Conservation (phyloP, 352 stramenopile genomes). For the Phytophthora sansomeana region DNA sequence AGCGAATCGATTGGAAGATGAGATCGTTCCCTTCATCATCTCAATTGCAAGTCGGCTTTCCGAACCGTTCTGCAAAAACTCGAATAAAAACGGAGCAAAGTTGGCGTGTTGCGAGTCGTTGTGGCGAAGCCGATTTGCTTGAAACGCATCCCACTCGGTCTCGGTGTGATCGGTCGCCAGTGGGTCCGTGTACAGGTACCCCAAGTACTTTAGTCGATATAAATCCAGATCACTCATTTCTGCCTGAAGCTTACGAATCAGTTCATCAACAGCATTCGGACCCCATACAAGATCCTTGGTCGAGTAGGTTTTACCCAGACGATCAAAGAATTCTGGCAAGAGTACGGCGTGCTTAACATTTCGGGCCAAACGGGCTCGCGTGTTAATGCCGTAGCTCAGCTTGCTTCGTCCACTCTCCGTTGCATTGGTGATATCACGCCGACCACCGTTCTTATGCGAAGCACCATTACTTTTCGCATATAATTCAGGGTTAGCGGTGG, state of each 20-base stretch:
- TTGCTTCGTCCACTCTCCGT: conserved; percentile 77
- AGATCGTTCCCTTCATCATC: conserved; percentile 80
- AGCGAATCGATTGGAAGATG: conserved; percentile 82
- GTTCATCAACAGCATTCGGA: conserved; percentile 70
- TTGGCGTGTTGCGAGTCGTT: conserved; percentile 49
- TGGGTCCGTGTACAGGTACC: conserved; percentile 84
- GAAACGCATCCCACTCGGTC: conserved; percentile 51
- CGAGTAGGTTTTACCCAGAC: conserved; percentile 71
- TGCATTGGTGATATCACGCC: conserved; percentile 68
- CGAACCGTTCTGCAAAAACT: conserved; percentile 73
- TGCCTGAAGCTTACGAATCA: conserved; percentile 73
- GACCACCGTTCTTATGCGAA: conserved; percentile 55
- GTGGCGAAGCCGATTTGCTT: conserved; percentile 29
- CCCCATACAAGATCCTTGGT: conserved; percentile 90
- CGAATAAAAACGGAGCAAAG: conserved; percentile 75
- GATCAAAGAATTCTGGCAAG: conserved; percentile 89
- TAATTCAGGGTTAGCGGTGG: conserved; percentile 58
- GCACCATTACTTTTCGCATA: conserved; percentile 47
- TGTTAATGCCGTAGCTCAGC: conserved; percentile 79
- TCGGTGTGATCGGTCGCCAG: conserved; percentile 66
- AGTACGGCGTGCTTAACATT: conserved; percentile 85
- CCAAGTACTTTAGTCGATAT: conserved; percentile 82
- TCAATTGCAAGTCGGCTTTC: conserved; percentile 72
- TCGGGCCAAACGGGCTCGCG: conserved; percentile 72
- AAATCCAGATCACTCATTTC: conserved; percentile 83